Base-by-base conservation (phyloP, 2,329 filamentous ascomycete species). In the Pseudogymnoascus sp. region DNA sequence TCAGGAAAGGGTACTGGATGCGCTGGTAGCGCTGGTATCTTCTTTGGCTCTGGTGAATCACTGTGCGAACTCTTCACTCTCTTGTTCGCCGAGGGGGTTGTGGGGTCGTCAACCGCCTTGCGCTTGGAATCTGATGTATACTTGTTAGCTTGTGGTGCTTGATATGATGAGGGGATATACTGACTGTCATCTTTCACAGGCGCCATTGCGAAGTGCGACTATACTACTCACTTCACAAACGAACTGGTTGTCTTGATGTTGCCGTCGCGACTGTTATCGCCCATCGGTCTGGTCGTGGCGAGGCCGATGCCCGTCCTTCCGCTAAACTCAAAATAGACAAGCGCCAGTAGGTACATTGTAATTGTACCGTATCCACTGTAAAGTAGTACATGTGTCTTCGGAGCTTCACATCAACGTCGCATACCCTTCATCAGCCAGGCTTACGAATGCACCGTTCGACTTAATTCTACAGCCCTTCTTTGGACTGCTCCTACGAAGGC, bases 1-100 rank as follows among this genome's bases (percentile, higher is more conserved):
- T 96, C 91, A 1, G 91, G 91, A 69, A 94, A 97, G 1, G 89
- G 90, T 35, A 95, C 90, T 16, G 85, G 83, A 67, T 85, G 85
- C 66, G 81, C 79, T 6, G 73, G 74, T 5, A 38, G 57, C 76
- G 73, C 65, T 76, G 73, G 72, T 62, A 81, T 81, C 69, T 82
- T 82, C 14, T 79, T 76, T 6, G 75, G 72, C 66, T 82, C 76
- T 54, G 72, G 68, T 4, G 74, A 74, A 58, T 76, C 73, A 61
- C 73, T 73, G 62, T 80, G 64, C 28, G 72, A 73, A 22, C 65
- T 78, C 74, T 88, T 88, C 39, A 84, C 71, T 67, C 88, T 82
- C 74, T 92, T 92, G 16, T 79, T 74, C 58, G 83, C 81, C 57
- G 80, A 79, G 18, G 83, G 80, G 59, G 83, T 85, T 61, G 80